phyloP scores from a whole-genome alignment of 2,329 filamentous ascomycete genomes.

The Cryphonectria nitschkei region DNA sequence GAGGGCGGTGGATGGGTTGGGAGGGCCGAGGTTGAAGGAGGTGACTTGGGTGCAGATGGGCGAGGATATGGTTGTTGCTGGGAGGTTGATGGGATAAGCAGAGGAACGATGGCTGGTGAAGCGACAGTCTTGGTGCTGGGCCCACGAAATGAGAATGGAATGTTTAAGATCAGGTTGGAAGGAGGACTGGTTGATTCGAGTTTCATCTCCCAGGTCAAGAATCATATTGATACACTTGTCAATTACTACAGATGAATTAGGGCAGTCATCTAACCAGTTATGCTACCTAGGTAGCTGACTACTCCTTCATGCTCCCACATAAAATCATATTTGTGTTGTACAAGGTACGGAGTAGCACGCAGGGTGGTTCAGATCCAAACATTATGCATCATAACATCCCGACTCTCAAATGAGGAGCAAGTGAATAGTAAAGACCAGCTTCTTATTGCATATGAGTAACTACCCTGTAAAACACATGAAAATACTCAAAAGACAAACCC shows the following conservation, averaged over 20 bases:
- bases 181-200: no score
- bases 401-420: not conserved
- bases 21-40: slow-evolving; percentile 64
- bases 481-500: not conserved
- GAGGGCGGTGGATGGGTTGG: slow-evolving; percentile 47
- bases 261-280: no score
- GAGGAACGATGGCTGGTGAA: not conserved
- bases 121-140: not conserved
- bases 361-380: no score
- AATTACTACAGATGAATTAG: no score
- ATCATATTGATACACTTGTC: no score
- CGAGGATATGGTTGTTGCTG: slow-evolving; percentile 82
- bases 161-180: no score
- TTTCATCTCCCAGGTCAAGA: no score
- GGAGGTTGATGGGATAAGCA: slow-evolving; percentile 43
- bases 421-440: not conserved
- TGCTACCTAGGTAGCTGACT: no score
- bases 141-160: not conserved
- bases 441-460: not conserved
- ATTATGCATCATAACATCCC: no score
- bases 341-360: no score
- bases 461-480: not conserved
- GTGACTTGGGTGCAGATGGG: slow-evolving; percentile 79
- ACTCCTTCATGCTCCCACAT: no score
- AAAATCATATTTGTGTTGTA: no score